Conservation (phyloP, 225 moss, liverwort and hornwort genomes). For the Polytrichum formosum region DNA sequence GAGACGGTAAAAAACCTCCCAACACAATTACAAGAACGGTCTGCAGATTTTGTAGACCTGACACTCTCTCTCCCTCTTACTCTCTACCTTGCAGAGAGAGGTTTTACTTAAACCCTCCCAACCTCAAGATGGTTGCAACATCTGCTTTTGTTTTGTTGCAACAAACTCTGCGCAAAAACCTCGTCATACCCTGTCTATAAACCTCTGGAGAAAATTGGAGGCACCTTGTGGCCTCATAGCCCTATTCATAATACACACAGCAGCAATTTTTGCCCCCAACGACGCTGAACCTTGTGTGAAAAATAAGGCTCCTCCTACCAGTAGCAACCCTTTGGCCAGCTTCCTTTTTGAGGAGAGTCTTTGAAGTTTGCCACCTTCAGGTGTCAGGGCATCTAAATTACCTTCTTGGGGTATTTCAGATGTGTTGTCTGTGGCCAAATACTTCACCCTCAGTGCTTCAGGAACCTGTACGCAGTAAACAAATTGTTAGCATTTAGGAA, state of each 20-base stretch:
- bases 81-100: too few relatives aligned
- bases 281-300: constrained; percentile 65
- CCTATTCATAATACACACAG: constrained; percentile 60
- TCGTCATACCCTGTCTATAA: constrained; percentile 16
- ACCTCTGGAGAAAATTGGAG: constrained; percentile 16
- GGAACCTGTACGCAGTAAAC: constrained; percentile 30
- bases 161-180: too few relatives aligned
- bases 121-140: too few relatives aligned
- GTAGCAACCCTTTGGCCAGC: constrained; percentile 50
- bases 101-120: too few relatives aligned
- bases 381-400: not conserved
- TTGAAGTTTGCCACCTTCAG: constrained; percentile 6
- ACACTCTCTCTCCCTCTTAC: too few relatives aligned
- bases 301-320: constrained; percentile 64
- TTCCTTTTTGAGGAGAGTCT: constrained; percentile 33
- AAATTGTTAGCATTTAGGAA: not conserved
- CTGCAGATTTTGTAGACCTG: too few relatives aligned
- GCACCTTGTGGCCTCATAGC: constrained; percentile 38
- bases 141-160: too few relatives aligned
- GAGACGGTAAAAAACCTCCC: too few relatives aligned
- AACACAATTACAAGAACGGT: too few relatives aligned
- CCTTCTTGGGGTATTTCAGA: not conserved
- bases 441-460: constrained; percentile 20
- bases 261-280: constrained; percentile 64
- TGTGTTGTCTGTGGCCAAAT: not conserved